Conservation (phyloP, 1,139 yeast genomes). For the Blastobotrys serpentis region DNA sequence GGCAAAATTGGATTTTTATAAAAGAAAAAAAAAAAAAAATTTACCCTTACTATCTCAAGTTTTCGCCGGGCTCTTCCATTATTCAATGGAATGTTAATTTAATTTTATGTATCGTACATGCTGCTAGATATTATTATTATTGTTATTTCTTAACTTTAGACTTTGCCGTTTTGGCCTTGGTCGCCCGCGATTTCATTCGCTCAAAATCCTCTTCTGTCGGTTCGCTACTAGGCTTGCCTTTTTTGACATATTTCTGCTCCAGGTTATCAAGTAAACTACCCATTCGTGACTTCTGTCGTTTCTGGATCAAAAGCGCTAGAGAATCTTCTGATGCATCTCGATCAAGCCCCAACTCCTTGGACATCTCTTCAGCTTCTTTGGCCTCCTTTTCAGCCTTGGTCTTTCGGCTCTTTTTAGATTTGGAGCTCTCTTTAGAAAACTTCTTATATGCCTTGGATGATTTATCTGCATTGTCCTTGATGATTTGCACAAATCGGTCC, state of each 20-base stretch:
- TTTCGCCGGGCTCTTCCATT: no score
- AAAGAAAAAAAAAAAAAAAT: no score
- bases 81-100: no score
- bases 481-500: conserved; percentile 59
- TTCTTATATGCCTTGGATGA: conserved; percentile 42
- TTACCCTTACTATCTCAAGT: no score
- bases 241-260: conserved; percentile 53
- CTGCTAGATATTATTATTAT: no score
- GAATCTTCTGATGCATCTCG: conserved; percentile 24
- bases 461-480: conserved; percentile 46
- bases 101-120: no score
- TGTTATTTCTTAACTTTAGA: conserved; percentile 13
- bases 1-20: no score
- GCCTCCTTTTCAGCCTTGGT: conserved; percentile 59
- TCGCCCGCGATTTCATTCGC: conserved; percentile 35
- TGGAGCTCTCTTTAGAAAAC: conserved; percentile 58
- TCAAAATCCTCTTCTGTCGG: conserved; percentile 46
- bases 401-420: conserved; percentile 52
- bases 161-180: conserved; percentile 12
- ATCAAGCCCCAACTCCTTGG: conserved; percentile 46
- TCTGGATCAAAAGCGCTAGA: conserved; percentile 30
- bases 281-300: conserved; percentile 40
- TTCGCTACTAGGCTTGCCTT: conserved; percentile 28
- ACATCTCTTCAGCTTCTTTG: conserved; percentile 63
- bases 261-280: conserved; percentile 51